Evolutionary conservation across 352 stramenopile species (phyloP).

Genomic region (Pythium pyrilobum): DNA sequence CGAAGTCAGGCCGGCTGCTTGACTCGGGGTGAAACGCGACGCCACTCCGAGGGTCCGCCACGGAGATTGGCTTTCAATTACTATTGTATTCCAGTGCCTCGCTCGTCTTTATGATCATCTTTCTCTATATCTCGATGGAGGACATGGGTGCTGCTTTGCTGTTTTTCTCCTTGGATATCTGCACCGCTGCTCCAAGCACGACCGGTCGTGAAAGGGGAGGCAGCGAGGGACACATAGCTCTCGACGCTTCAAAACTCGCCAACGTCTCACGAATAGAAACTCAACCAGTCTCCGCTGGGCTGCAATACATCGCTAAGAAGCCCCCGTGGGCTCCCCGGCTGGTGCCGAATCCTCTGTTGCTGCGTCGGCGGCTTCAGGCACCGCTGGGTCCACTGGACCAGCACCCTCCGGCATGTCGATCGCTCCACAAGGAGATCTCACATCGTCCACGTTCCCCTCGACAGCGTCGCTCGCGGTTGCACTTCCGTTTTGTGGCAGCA

Average conservation of each 20-base stretch:
- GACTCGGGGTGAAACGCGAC: no score
- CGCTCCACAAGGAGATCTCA: no score
- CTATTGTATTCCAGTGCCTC: no score
- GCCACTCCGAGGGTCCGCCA: no score
- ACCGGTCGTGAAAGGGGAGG: not conserved
- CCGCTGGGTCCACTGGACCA: no score
- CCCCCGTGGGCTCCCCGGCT: not conserved
- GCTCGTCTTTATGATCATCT: conserved; percentile 54
- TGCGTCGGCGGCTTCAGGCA: no score
- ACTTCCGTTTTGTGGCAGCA: no score
- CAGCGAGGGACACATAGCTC: not conserved
- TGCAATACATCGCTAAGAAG: not conserved
- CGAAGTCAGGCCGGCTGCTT: no score
- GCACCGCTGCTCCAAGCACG: not conserved
- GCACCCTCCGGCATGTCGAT: no score
- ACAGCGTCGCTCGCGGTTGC: no score
- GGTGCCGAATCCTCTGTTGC: not conserved
- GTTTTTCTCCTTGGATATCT: not conserved
- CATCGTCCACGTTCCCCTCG: no score
- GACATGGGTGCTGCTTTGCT: not conserved
- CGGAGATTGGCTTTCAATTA: no score
- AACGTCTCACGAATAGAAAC: conserved; percentile 7
- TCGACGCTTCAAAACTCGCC: conserved; percentile 5
- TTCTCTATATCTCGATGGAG: conserved; percentile 24
- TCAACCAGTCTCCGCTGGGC: not conserved